Base-by-base conservation (phyloP, 192 early-diverging fungal species). In the Podila verticillata region DNA sequence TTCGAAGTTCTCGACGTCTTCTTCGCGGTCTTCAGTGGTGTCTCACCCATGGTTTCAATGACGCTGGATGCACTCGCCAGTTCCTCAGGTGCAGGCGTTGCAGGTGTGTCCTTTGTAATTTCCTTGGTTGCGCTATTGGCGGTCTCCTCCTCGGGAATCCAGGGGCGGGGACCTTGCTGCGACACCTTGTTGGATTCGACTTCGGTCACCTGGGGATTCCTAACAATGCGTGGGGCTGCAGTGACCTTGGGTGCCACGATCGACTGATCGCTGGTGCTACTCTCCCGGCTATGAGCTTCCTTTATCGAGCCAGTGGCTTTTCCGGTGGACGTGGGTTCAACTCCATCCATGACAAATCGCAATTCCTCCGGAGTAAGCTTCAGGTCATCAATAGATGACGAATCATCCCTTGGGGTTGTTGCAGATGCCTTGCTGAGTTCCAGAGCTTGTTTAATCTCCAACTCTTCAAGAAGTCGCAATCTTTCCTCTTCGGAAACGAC, bases 401-500 rank as follows among this genome's bases (percentile, higher is more conserved):
- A 24, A 5, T 61, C 32, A 34, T 44, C 22, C 9, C 36, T 19
- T 12, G 69, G 7, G 0, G 64, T 30, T 47, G 35, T 26, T 28
- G 44, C 7, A 4, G 47, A 29, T 1, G 59, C 69, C 2, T 71
- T 63, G 60, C 75, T 79, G 29, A 71, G 24, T 30, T 70, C 68
- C 28, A 71, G 34, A n/a, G 75, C 75, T 39, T 65, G 39, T 17
- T 71, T 66, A 12, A 79, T 58, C 36, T 70, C 64, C 57, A 63
- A n/a, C 19, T 79, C 75, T 48, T 79, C 68, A 8, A 36, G 68
- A 4, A 12, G 63, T 44, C 57, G 39, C 47, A 77, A n/a, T 47
- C 15, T 5, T 22, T 65, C 68, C 48, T 65, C 62, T 13, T 77
- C 66, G 7, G 63, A 65, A 32, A 35, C 17, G 10, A 12, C 22